Evolutionary conservation across 202 grass and related monocot genomes (phyloP).

Genomic region (Zizania palustris): DNA sequence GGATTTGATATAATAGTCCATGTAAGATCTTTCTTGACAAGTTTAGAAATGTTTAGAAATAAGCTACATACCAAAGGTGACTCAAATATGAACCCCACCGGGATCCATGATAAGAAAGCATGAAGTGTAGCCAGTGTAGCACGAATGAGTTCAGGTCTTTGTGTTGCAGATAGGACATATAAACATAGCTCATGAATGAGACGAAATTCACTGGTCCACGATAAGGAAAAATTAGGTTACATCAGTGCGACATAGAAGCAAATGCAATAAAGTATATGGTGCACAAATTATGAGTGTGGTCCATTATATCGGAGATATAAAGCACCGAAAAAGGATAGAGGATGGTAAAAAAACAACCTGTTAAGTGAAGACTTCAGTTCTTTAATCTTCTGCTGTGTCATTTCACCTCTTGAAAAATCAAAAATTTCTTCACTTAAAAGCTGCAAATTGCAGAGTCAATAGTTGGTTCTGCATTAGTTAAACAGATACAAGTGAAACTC

Average conservation of each 20-base stretch:
- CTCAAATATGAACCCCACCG: constrained; percentile 96
- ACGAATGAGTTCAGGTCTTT: constrained; percentile 89
- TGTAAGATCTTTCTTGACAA: constrained; percentile 29
- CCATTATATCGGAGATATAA: not conserved
- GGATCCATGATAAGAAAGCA: constrained; percentile 99
- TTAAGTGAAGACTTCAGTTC: constrained; percentile 98
- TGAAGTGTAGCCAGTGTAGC: constrained; percentile 97
- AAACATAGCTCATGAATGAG: constrained; percentile 99
- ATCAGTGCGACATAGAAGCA: constrained; percentile 9
- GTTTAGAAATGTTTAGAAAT: not conserved
- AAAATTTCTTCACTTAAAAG: constrained; percentile 99
- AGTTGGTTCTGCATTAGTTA: not conserved
- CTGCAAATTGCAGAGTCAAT: constrained; percentile 58
- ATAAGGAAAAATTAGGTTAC: constrained; percentile 37
- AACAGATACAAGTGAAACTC: constrained; percentile 21
- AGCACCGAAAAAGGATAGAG: constrained; percentile 17
- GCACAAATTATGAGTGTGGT: not conserved
- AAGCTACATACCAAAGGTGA: constrained; percentile 75
- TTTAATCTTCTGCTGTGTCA: constrained; percentile 99
- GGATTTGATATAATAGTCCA: not conserved
- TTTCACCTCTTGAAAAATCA: constrained; percentile 99
- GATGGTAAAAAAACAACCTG: constrained; percentile 60
- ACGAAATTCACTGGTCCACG: constrained; percentile 81
- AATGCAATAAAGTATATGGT: not conserved
- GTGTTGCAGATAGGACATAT: constrained; percentile 95